phyloP scores from a whole-genome alignment of 192 early-diverging fungal genomes.

The Umbelopsis sp. region DNA sequence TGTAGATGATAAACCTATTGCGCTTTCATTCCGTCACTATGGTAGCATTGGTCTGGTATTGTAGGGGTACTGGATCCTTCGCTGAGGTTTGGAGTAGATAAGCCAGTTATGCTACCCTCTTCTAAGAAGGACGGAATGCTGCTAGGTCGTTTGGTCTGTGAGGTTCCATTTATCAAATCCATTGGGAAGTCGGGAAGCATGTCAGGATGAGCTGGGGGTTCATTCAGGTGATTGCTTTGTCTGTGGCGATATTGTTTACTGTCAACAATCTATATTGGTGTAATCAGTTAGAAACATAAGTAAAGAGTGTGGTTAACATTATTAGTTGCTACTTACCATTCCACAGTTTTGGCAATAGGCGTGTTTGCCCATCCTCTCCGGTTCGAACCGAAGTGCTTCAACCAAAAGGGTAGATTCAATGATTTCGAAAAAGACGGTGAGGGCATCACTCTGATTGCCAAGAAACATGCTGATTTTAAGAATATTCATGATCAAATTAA shows the following conservation, averaged over 20 bases:
- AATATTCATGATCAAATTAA: constrained; percentile 38
- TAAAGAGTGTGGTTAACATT: not conserved
- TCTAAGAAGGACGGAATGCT: not conserved
- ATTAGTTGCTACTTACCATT: constrained; percentile 2
- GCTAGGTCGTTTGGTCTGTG: not conserved
- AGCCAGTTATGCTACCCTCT: not conserved
- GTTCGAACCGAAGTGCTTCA: constrained; percentile 36
- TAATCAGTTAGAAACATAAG: not conserved
- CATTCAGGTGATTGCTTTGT: constrained; percentile 3
- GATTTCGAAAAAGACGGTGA: constrained; percentile 39
- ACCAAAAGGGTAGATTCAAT: constrained; percentile 40
- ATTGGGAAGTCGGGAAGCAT: constrained; percentile 6
- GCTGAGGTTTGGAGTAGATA: not conserved
- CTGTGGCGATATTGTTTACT: constrained; percentile 3
- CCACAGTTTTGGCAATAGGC: constrained; percentile 30
- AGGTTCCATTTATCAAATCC: not conserved
- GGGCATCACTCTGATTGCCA: constrained; percentile 28
- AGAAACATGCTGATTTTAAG: constrained; percentile 33
- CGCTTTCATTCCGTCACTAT: not conserved
- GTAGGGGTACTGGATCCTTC: not conserved
- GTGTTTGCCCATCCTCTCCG: constrained; percentile 1
- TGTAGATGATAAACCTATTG: not conserved
- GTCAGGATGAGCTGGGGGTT: not conserved
- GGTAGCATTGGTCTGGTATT: not conserved
- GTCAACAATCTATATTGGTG: not conserved